Evolutionary conservation across 2,329 filamentous ascomycete species (phyloP).

Genomic region (Talaromyces sp.): DNA sequence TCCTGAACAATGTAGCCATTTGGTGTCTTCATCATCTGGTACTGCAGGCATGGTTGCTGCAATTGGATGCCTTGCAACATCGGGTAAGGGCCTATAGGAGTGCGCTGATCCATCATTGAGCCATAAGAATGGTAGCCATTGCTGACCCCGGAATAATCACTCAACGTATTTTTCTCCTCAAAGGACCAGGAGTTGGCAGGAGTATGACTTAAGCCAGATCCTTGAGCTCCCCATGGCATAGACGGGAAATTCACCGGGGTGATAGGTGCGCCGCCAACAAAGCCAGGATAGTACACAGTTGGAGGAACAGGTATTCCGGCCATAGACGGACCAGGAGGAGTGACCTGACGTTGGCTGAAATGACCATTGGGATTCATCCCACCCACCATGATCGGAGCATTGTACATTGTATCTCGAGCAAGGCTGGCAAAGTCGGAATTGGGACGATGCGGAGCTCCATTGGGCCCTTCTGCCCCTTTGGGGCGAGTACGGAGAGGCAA

Average conservation of each 20-base stretch:
- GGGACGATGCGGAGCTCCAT: conserved; percentile 12
- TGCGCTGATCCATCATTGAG: conserved; percentile 59
- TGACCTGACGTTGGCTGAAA: conserved; percentile 29
- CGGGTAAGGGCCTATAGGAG: conserved; percentile 42
- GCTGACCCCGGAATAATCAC: conserved; percentile 60
- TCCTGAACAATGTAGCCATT: conserved; percentile 47
- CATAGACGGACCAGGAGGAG: conserved; percentile 26
- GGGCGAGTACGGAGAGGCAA: conserved; percentile 15
- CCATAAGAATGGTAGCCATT: conserved; percentile 51
- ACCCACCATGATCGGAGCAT: conserved; percentile 27
- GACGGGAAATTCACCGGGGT: conserved; percentile 30
- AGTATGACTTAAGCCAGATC: conserved; percentile 35
- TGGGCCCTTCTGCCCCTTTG: conserved; percentile 11
- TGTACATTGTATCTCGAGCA: conserved; percentile 28
- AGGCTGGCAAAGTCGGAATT: conserved; percentile 30
- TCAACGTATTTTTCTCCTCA: conserved; percentile 52
- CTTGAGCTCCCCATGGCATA: conserved; percentile 37
- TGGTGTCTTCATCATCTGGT: conserved; percentile 46
- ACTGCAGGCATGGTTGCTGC: conserved; percentile 34
- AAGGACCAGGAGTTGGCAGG: conserved; percentile 40
- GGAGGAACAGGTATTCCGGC: conserved; percentile 20
- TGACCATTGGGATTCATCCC: conserved; percentile 29
- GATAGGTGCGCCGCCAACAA: conserved; percentile 33
- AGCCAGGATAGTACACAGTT: conserved; percentile 39
- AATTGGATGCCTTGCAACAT: conserved; percentile 61